These are phyloP conservation scores for Pythium biforme DNA, from an alignment of 352 stramenopile genomes.

Conservation along the genomic window DNA sequence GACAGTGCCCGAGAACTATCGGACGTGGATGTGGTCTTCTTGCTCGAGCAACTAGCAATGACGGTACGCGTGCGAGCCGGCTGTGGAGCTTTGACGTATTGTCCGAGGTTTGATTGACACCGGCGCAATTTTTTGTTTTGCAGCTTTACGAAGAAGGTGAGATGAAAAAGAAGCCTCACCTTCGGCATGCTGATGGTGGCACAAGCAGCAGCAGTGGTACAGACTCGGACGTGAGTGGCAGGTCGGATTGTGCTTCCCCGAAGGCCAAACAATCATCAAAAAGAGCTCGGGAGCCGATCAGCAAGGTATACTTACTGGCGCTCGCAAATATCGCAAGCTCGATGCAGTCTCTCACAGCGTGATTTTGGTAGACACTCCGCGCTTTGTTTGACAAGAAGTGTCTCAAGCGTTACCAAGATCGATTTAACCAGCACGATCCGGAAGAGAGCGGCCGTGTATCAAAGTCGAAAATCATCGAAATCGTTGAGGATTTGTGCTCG, in stretches of 20 bases:
- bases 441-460: constrained; percentile 41
- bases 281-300: neutral
- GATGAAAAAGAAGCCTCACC: constrained; percentile 46
- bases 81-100: neutral
- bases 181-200: neutral
- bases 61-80: constrained; percentile 32
- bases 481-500: constrained; percentile 36
- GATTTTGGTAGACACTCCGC: constrained; percentile 28
- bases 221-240: neutral
- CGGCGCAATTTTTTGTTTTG: too few species aligned
- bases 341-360: neutral
- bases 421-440: constrained; percentile 40
- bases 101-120: neutral
- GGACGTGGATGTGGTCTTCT: constrained; percentile 38
- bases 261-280: constrained; percentile 7
- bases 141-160: constrained; percentile 60
- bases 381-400: constrained; percentile 39
- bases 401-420: constrained; percentile 32
- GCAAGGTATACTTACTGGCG: constrained; percentile 5
- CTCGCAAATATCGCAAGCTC: neutral
- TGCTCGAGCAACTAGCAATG: constrained; percentile 67
- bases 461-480: constrained; percentile 34
- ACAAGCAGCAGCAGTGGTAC: constrained; percentile 13
- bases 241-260: neutral
- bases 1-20: constrained; percentile 2